Evolutionary conservation across 768 basidiomycete species (phyloP).

Genomic region (Trametes meyenii): DNA sequence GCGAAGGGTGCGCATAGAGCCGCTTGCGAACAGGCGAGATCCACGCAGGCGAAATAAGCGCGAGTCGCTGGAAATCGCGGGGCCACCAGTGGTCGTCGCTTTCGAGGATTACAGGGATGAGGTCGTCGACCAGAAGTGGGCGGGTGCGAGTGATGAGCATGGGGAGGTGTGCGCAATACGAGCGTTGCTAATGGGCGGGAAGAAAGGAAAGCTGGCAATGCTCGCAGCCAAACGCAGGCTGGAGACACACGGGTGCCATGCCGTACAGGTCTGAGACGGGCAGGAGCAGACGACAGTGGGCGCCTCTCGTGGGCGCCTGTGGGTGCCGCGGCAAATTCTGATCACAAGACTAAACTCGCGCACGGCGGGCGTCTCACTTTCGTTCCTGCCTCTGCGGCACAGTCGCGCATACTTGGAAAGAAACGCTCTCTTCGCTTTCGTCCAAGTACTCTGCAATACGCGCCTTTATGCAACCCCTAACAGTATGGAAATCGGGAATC

Average conservation of each 20-base stretch:
- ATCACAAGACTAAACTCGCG: conserved; percentile 8
- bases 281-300: neutral
- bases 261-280: conserved; percentile 12
- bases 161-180: conserved; percentile 13
- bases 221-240: conserved; percentile 6
- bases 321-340: neutral
- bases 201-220: neutral
- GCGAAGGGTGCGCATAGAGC: conserved; percentile 47
- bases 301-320: conserved; percentile 1
- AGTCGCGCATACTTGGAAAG: no score
- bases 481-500: no score
- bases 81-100: conserved; percentile 56
- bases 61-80: conserved; percentile 49
- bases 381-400: no score
- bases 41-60: conserved; percentile 55
- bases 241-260: conserved; percentile 14
- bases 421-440: no score
- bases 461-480: no score
- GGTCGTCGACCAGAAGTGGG: conserved; percentile 49
- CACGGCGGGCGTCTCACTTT: neutral
- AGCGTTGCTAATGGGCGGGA: conserved; percentile 17
- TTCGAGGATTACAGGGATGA: conserved; percentile 56
- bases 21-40: conserved; percentile 44
- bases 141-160: conserved; percentile 10
- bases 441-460: no score